Percentiles rank a stretch among this genome's conserved stretches.
These are phyloP conservation scores for Fusarium sp. DNA, from an alignment of 2,329 filamentous ascomycete genomes.

Conservation along the genomic window DNA sequence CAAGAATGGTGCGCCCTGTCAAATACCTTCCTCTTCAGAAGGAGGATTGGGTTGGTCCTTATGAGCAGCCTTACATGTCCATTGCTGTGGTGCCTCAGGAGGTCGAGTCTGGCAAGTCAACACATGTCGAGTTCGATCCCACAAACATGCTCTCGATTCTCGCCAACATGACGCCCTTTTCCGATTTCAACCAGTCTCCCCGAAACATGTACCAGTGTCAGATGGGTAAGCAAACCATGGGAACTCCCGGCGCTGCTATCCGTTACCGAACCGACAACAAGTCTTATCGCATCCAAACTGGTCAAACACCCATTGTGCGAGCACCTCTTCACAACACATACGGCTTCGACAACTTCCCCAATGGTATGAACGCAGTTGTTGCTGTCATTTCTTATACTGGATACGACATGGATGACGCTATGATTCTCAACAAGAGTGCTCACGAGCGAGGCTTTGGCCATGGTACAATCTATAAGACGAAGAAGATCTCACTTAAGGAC, in stretches of 20 bases:
- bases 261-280: slow-evolving; percentile 97
- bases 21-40: slow-evolving; percentile 91
- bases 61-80: slow-evolving; percentile 98
- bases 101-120: slow-evolving; percentile 87
- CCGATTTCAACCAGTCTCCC: slow-evolving; percentile 97
- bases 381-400: slow-evolving; percentile 99
- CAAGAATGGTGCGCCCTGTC: slow-evolving; percentile 90
- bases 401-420: slow-evolving; percentile 99
- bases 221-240: slow-evolving; percentile 99
- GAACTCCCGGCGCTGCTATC: slow-evolving; percentile 88
- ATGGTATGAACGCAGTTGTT: slow-evolving; percentile 94
- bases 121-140: slow-evolving; percentile 92
- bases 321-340: slow-evolving; percentile 95
- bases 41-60: slow-evolving; percentile 88
- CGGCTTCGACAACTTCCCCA: slow-evolving; percentile 97
- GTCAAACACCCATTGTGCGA: slow-evolving; percentile 93
- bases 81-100: slow-evolving; percentile 93
- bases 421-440: slow-evolving; percentile 98
- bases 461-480: slow-evolving; percentile 97
- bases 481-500: slow-evolving; percentile 88
- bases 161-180: slow-evolving; percentile 98
- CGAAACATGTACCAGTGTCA: slow-evolving; percentile 99
- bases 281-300: slow-evolving; percentile 91
- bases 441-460: slow-evolving; percentile 96
- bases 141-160: slow-evolving; percentile 98